A percentile compares a stretch with the other conserved stretches of the same genome.
phyloP scores from a whole-genome alignment of 768 basidiomycete species.

The Pleurotus eryngii region DNA sequence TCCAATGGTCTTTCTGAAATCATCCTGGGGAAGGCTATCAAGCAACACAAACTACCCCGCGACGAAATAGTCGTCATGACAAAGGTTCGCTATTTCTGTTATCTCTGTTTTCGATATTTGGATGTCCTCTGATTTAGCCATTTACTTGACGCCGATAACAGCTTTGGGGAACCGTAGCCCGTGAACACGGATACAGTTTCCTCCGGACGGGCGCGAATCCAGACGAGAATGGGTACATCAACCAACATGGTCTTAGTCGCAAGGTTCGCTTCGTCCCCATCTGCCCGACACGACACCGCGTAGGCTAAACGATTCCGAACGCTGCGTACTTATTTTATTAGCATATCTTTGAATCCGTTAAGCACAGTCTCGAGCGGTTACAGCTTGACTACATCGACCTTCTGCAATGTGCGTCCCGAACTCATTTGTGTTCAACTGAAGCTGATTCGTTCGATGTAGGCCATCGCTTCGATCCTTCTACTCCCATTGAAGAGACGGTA shows the following conservation, averaged over 20 bases:
- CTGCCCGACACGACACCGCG: too few species aligned
- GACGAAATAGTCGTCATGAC: conserved; percentile 77
- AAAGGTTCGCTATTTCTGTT: conserved; percentile 38
- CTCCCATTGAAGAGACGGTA: conserved; percentile 57
- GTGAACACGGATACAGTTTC: conserved; percentile 13
- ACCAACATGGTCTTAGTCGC: conserved; percentile 45
- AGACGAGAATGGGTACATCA: conserved; percentile 47
- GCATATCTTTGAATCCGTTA: conserved; percentile 73
- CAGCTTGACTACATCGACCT: conserved; percentile 78
- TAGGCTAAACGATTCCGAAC: background rate
- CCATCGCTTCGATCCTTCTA: conserved; percentile 54
- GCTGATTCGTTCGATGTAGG: conserved; percentile 22
- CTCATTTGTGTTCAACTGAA: background rate
- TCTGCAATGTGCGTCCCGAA: conserved; percentile 51
- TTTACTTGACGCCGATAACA: conserved; percentile 13
- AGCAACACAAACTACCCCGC: conserved; percentile 59
- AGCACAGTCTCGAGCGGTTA: conserved; percentile 58
- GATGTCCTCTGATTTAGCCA: too few species aligned
- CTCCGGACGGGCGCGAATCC: conserved; percentile 13
- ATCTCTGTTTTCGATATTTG: too few species aligned
- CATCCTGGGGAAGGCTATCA: conserved; percentile 70
- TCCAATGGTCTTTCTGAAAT: conserved; percentile 63
- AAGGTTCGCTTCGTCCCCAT: conserved; percentile 27
- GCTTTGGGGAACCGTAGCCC: conserved; percentile 33
- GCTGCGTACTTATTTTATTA: conserved; percentile 18